phyloP scores from a whole-genome alignment of 2,329 filamentous ascomycete genomes.

The Diaporthe ilicicola region DNA sequence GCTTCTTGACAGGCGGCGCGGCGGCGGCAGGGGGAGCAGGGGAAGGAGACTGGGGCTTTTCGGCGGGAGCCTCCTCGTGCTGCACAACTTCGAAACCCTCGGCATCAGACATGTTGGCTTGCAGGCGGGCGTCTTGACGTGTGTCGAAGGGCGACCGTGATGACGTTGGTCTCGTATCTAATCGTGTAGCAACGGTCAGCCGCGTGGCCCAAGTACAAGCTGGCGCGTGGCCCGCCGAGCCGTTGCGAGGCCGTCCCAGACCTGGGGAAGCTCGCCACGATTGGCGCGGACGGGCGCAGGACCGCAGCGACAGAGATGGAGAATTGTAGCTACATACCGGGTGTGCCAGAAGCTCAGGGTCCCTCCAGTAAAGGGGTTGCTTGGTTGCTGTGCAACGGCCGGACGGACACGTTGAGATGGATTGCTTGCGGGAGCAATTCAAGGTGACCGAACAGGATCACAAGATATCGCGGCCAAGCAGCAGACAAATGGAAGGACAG shows the following conservation, averaged over 20 bases:
- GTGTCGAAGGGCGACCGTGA: background rate
- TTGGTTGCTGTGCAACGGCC: slow-evolving; percentile 21
- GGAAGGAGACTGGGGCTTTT: slow-evolving; percentile 15
- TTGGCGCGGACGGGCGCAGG: background rate
- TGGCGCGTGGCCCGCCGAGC: slow-evolving; percentile 14
- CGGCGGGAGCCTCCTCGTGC: slow-evolving; percentile 37
- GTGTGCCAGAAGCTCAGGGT: slow-evolving; percentile 23
- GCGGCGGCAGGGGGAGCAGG: slow-evolving; percentile 2
- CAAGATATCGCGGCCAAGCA: slow-evolving; percentile 14
- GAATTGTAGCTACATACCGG: slow-evolving; percentile 6
- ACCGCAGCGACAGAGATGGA: background rate
- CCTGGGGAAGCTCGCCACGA: background rate
- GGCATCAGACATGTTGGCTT: slow-evolving; percentile 44
- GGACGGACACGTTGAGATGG: slow-evolving; percentile 13
- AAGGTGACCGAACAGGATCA: background rate
- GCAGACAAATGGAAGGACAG: slow-evolving; percentile 24
- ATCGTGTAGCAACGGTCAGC: slow-evolving; percentile 20
- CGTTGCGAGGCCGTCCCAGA: background rate
- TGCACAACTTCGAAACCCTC: slow-evolving; percentile 42
- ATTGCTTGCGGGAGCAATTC: slow-evolving; percentile 9
- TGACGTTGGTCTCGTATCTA: slow-evolving; percentile 1
- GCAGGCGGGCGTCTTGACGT: background rate
- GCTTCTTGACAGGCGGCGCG: slow-evolving; percentile 26
- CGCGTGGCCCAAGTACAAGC: slow-evolving; percentile 6
- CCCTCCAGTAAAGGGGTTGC: slow-evolving; percentile 21